Conservation (phyloP, 768 basidiomycete genomes). For the Serendipita sp. region DNA sequence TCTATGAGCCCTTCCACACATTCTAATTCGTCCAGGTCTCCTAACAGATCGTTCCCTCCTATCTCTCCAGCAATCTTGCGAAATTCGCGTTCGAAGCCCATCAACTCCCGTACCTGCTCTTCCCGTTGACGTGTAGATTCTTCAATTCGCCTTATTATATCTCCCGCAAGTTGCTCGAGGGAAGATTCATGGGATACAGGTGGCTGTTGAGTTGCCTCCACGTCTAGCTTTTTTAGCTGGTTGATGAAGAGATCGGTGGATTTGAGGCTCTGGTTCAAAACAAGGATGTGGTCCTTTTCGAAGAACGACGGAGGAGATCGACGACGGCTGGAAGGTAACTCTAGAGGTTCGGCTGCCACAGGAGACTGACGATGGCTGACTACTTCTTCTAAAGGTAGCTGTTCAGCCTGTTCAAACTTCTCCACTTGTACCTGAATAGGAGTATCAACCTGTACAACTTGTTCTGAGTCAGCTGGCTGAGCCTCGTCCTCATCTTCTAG, state of each 20-base stretch:
- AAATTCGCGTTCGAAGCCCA: constrained; percentile 67
- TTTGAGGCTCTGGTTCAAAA: constrained; percentile 55
- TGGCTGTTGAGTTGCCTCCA: constrained; percentile 24
- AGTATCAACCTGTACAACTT: background rate
- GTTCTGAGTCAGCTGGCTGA: background rate
- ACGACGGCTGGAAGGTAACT: constrained; percentile 16
- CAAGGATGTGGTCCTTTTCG: constrained; percentile 47
- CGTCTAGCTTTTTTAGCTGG: constrained; percentile 54
- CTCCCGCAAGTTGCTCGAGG: constrained; percentile 56
- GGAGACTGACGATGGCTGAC: background rate
- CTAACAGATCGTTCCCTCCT: constrained; percentile 57
- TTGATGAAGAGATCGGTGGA: constrained; percentile 62
- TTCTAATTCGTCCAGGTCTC: constrained; percentile 47
- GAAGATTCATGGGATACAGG: constrained; percentile 15
- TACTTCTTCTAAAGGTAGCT: background rate
- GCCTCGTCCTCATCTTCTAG: constrained; percentile 56
- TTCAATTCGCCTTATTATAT: constrained; percentile 62
- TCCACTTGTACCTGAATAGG: background rate
- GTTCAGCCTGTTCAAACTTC: background rate
- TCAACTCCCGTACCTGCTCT: constrained; percentile 59
- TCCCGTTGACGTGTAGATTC: constrained; percentile 63
- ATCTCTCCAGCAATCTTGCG: constrained; percentile 60
- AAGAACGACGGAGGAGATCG: constrained; percentile 21
- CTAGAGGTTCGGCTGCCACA: constrained; percentile 24
- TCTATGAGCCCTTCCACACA: constrained; percentile 30